phyloP scores from a whole-genome alignment of 2,329 filamentous ascomycete genomes.

The Neocucurbitaria cava region DNA sequence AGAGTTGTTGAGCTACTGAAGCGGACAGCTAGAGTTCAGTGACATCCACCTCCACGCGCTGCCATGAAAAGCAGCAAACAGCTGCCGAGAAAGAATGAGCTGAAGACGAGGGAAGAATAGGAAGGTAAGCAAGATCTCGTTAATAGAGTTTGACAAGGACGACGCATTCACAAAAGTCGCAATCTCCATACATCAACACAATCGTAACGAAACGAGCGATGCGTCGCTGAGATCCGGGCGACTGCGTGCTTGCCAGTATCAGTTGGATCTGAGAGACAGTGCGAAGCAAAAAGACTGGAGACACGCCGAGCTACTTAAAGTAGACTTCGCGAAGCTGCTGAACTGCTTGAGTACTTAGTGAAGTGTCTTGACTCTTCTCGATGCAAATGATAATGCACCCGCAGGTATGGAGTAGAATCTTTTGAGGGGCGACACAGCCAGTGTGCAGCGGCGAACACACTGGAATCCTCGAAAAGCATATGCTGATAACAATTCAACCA shows the following conservation, averaged over 20 bases:
- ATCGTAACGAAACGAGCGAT: background rate
- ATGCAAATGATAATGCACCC: background rate
- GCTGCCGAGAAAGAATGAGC: background rate
- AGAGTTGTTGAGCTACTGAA: constrained; percentile 5
- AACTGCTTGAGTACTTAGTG: background rate
- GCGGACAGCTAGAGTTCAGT: background rate
- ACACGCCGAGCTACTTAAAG: no score
- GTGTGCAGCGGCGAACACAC: background rate
- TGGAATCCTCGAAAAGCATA: background rate
- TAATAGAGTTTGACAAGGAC: background rate
- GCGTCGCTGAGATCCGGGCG: background rate
- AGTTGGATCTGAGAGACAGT: background rate
- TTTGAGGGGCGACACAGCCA: background rate
- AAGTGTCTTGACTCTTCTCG: background rate
- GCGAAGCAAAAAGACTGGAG: background rate
- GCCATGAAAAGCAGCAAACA: background rate
- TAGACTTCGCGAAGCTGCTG: background rate
- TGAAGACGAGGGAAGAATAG: background rate
- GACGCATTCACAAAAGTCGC: background rate
- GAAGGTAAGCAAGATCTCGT: background rate
- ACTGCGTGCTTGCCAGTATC: background rate
- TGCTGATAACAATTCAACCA: background rate
- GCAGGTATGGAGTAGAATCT: background rate
- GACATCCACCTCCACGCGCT: background rate
- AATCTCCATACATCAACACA: background rate